A percentile compares a stretch with the other conserved stretches of the same genome.
phyloP scores from a whole-genome alignment of 257 asterid species.

The Echium plantagineum region DNA sequence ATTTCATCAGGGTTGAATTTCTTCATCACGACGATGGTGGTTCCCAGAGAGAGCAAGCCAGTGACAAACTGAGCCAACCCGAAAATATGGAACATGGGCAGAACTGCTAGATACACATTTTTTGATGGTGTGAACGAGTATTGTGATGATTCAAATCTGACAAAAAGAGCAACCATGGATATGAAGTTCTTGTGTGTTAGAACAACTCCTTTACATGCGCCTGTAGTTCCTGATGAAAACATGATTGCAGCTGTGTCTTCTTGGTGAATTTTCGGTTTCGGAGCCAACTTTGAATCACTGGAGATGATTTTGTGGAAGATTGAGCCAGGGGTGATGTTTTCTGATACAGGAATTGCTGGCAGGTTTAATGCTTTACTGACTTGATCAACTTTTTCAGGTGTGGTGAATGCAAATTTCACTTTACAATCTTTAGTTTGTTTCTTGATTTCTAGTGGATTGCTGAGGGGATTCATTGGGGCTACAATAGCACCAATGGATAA shows the following conservation, averaged over 20 bases:
- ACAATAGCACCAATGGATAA: constrained; percentile 55
- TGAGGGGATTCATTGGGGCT: constrained; percentile 55
- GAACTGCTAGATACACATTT: constrained; percentile 46
- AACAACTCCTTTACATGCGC: constrained; percentile 54
- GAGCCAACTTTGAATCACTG: constrained; percentile 50
- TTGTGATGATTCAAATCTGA: constrained; percentile 54
- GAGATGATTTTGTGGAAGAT: constrained; percentile 31
- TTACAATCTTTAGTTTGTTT: constrained; percentile 43
- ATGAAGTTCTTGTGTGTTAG: constrained; percentile 62
- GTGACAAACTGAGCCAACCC: constrained; percentile 55
- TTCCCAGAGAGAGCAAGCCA: constrained; percentile 66
- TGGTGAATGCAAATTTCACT: constrained; percentile 38
- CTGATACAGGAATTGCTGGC: constrained; percentile 48
- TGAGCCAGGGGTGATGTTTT: constrained; percentile 17
- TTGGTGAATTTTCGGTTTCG: constrained; percentile 41
- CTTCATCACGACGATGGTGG: constrained; percentile 50
- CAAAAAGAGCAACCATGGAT: constrained; percentile 50
- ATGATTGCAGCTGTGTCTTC: constrained; percentile 58
- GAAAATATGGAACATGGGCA: constrained; percentile 75
- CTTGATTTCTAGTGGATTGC: constrained; percentile 46
- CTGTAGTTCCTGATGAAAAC: constrained; percentile 78
- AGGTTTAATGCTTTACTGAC: constrained; percentile 24
- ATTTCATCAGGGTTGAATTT: constrained; percentile 51
- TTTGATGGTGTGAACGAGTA: constrained; percentile 30
- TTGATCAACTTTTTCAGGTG: constrained; percentile 26